phyloP scores from a whole-genome alignment of 2,329 filamentous ascomycete species.

The Talaromyces albobiverticillius region DNA sequence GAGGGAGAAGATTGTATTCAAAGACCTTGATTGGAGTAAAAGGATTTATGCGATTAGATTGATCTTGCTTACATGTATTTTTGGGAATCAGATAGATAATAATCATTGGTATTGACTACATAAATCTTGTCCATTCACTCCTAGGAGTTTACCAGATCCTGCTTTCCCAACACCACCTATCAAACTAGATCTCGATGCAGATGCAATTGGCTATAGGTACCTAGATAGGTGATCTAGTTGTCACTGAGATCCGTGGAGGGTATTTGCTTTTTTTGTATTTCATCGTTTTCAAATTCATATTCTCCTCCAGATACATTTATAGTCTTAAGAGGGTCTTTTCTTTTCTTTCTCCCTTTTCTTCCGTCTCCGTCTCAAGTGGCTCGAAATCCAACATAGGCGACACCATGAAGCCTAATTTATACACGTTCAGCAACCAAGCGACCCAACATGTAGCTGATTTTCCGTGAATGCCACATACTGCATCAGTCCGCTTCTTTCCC shows the following conservation, averaged over 20 bases:
- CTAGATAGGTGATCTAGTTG: no score
- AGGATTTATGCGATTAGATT: not conserved
- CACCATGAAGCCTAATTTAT: slow-evolving; percentile 1
- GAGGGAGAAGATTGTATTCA: not conserved
- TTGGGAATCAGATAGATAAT: not conserved
- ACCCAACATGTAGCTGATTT: not conserved
- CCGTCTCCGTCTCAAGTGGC: not conserved
- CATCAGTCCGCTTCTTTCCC: not conserved
- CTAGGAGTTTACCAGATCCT: not conserved
- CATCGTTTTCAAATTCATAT: not conserved
- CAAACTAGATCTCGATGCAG: not conserved
- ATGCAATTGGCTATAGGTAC: not conserved
- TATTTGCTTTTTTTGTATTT: slow-evolving; percentile 6
- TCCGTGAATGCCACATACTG: not conserved
- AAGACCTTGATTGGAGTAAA: not conserved
- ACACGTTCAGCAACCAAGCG: slow-evolving; percentile 1
- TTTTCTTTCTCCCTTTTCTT: no score
- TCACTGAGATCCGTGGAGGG: no score
- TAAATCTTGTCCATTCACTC: not conserved
- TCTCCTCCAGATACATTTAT: not conserved
- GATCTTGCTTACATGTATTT: not conserved
- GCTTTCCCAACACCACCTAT: not conserved
- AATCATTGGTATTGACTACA: not conserved
- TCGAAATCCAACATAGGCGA: not conserved
- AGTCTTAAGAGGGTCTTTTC: not conserved